Percentiles rank a stretch among this genome's conserved stretches.
Conservation (phyloP, 139 green algal genomes). For the Chlamydomonas sphaeroides region DNA sequence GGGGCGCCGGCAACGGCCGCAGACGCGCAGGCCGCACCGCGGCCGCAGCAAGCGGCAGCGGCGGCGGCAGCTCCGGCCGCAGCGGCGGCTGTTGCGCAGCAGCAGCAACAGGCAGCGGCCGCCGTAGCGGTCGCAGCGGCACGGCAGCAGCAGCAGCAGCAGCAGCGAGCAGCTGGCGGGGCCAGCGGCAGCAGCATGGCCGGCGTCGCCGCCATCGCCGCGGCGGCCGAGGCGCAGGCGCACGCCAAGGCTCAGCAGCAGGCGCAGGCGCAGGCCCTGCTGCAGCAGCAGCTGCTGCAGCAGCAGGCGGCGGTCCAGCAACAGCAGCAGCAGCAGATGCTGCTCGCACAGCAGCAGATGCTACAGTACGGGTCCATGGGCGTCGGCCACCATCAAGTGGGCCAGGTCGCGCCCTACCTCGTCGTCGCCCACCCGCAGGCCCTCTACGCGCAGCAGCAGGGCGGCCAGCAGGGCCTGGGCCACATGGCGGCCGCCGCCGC, state of each 20-base stretch:
- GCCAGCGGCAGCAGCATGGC: not conserved
- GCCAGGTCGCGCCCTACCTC: not conserved
- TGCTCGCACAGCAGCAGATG: slow-evolving; percentile 21
- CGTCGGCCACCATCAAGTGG: not conserved
- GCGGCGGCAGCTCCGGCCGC: not conserved
- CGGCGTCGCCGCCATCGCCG: not conserved
- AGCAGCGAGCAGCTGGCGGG: not conserved
- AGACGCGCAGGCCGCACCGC: not conserved
- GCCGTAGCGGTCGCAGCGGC: not conserved
- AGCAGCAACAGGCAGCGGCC: too few species aligned
- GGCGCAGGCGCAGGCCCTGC: not conserved
- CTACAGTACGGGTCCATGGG: not conserved
- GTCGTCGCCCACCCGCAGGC: not conserved
- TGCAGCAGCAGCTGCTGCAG: not conserved
- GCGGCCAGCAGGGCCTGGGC: not conserved
- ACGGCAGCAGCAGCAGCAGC: not conserved
- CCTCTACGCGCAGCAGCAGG: not conserved
- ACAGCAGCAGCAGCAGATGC: not conserved
- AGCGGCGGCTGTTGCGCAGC: too few species aligned
- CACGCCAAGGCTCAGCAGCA: not conserved
- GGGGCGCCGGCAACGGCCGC: not conserved
- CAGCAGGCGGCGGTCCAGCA: not conserved
- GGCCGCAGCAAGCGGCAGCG: not conserved
- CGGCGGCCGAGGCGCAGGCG: too few species aligned
- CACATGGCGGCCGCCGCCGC: not conserved